These are phyloP conservation scores for Ehretia macrophylla DNA, from an alignment of 257 asterid genomes.

Conservation along the genomic window DNA sequence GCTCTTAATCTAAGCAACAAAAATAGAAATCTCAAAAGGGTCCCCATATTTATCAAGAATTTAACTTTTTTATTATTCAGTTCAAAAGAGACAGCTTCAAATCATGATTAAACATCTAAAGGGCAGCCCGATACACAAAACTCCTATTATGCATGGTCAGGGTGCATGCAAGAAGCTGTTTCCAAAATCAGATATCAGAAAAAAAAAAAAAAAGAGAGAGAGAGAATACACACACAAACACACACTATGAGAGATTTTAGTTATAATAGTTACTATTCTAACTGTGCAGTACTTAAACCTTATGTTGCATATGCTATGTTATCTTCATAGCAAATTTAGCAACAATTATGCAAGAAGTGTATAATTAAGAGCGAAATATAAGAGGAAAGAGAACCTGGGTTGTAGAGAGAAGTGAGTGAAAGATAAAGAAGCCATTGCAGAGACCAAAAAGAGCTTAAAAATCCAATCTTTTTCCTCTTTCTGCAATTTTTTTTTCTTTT, in stretches of 20 bases:
- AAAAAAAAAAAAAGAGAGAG: too few relatives aligned
- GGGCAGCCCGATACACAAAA: too few relatives aligned
- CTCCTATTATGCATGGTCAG: too few relatives aligned
- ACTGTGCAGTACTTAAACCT: neutral
- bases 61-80: too few relatives aligned
- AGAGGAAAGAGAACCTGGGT: slow-evolving; percentile 55
- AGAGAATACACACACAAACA: neutral
- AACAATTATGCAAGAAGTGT: neutral
- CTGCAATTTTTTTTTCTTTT: slow-evolving; percentile 4
- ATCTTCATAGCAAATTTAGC: slow-evolving; percentile 3
- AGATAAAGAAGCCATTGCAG: slow-evolving; percentile 59
- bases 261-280: neutral
- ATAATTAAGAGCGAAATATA: neutral
- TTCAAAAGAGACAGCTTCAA: too few relatives aligned
- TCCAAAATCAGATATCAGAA: too few relatives aligned
- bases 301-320: neutral
- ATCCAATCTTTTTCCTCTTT: slow-evolving; percentile 21
- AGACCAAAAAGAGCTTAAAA: slow-evolving; percentile 28
- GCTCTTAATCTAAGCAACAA: neutral
- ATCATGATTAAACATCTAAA: too few relatives aligned
- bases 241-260: neutral
- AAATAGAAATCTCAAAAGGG: too few relatives aligned
- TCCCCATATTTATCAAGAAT: too few relatives aligned
- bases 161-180: too few relatives aligned
- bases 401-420: slow-evolving; percentile 48